These are phyloP conservation scores for Leccinum subtestaceum DNA, from an alignment of 768 basidiomycete genomes.

Conservation along the genomic window DNA sequence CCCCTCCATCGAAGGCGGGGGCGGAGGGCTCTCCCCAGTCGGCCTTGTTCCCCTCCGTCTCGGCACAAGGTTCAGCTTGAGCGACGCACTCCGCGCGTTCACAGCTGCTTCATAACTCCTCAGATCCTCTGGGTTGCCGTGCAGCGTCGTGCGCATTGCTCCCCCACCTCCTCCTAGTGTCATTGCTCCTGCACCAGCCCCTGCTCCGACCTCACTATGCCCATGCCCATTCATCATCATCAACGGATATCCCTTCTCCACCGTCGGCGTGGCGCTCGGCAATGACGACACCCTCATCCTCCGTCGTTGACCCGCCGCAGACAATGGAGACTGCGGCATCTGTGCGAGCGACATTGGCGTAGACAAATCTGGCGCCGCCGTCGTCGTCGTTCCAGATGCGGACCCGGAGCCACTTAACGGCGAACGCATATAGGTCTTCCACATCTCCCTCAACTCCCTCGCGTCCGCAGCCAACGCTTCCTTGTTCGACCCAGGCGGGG, in stretches of 20 bases:
- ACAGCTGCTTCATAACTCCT: slow-evolving; percentile 74
- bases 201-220: slow-evolving; percentile 12
- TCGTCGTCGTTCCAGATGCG: background rate
- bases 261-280: slow-evolving; percentile 66
- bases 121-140: slow-evolving; percentile 57
- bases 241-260: slow-evolving; percentile 21
- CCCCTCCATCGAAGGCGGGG: slow-evolving; percentile 18
- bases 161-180: slow-evolving; percentile 19
- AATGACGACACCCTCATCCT: slow-evolving; percentile 63
- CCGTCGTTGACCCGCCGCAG: slow-evolving; percentile 30
- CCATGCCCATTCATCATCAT: slow-evolving; percentile 15
- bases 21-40: slow-evolving; percentile 7
- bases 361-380: slow-evolving; percentile 9
- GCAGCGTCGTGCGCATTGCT: slow-evolving; percentile 39
- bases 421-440: slow-evolving; percentile 73
- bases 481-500: slow-evolving; percentile 30
- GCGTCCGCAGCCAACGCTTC: slow-evolving; percentile 32
- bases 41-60: slow-evolving; percentile 32
- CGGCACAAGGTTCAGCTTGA: slow-evolving; percentile 54
- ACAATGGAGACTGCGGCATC: slow-evolving; percentile 28
- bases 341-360: slow-evolving; percentile 9
- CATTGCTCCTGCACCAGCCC: background rate
- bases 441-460: slow-evolving; percentile 63
- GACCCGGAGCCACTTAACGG: slow-evolving; percentile 45
- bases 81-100: slow-evolving; percentile 61